phyloP scores from a whole-genome alignment of 2,329 filamentous ascomycete species.

The Diplodia scrobiculata region DNA sequence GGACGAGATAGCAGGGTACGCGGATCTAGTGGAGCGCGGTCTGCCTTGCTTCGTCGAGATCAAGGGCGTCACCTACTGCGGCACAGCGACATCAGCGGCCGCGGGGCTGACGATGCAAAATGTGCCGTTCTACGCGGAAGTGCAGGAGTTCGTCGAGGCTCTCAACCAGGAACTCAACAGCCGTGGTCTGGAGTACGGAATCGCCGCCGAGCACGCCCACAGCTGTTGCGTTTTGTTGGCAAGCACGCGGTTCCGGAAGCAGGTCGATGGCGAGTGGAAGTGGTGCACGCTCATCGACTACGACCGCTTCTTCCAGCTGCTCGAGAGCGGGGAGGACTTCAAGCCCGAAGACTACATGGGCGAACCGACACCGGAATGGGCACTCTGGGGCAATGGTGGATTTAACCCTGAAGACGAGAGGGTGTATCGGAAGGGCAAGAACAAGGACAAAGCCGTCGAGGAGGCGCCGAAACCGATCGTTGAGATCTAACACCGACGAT shows the following conservation, averaged over 20 bases:
- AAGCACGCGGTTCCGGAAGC: constrained; percentile 72
- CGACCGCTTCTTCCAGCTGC: constrained; percentile 78
- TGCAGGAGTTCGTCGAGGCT: constrained; percentile 76
- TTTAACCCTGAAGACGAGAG: constrained; percentile 89
- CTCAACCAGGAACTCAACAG: constrained; percentile 69
- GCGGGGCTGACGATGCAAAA: constrained; percentile 96
- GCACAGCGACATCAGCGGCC: constrained; percentile 78
- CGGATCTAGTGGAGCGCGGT: constrained; percentile 80
- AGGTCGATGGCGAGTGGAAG: constrained; percentile 71
- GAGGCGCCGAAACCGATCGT: constrained; percentile 3
- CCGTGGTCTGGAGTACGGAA: constrained; percentile 79
- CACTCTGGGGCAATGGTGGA: constrained; percentile 88
- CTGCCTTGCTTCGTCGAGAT: constrained; percentile 92
- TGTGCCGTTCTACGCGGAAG: constrained; percentile 92
- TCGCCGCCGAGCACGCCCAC: constrained; percentile 92
- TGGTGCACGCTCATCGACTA: constrained; percentile 96
- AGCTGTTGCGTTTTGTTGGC: constrained; percentile 90
- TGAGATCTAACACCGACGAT: constrained; percentile 8
- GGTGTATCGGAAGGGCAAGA: constrained; percentile 81
- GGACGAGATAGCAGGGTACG: constrained; percentile 88
- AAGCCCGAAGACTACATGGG: constrained; percentile 89
- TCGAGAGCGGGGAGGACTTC: constrained; percentile 75
- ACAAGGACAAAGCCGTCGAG: constrained; percentile 39
- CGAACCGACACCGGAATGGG: constrained; percentile 85
- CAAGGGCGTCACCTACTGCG: constrained; percentile 96